Evolutionary conservation across 768 basidiomycete genomes (phyloP).

Genomic region (Dioszegia hungarica): DNA sequence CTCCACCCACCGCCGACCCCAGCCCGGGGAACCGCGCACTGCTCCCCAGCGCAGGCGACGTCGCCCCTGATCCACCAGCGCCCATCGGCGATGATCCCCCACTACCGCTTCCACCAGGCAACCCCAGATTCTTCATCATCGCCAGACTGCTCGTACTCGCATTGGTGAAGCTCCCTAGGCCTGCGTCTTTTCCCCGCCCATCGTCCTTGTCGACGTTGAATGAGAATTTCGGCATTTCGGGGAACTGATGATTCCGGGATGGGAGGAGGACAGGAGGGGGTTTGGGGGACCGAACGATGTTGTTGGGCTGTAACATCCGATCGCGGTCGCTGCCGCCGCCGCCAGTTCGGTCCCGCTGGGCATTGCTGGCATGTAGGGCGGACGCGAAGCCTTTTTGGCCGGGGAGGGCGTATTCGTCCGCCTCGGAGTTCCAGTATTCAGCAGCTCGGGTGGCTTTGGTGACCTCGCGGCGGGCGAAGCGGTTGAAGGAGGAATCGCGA

Average conservation of each 20-base stretch:
- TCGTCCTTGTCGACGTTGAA: conserved; percentile 20
- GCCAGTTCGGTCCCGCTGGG: conserved; percentile 5
- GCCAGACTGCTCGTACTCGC: conserved; percentile 25
- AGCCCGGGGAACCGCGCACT: background rate
- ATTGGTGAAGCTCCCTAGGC: conserved; percentile 28
- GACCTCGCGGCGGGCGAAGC: conserved; percentile 36
- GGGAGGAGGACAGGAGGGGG: conserved; percentile 16
- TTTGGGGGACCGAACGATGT: conserved; percentile 8
- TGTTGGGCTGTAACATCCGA: conserved; percentile 3
- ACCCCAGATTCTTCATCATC: conserved; percentile 41
- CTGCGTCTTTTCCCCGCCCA: conserved; percentile 6
- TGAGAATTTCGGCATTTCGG: conserved; percentile 29
- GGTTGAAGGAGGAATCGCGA: conserved; percentile 27
- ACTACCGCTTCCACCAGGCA: conserved; percentile 15
- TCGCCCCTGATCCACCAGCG: no score
- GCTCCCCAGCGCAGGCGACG: background rate
- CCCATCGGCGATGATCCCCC: background rate
- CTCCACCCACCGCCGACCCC: background rate
- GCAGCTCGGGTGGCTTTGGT: conserved; percentile 39
- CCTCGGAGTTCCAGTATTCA: conserved; percentile 47
- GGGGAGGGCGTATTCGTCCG: conserved; percentile 46
- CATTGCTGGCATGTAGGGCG: conserved; percentile 4
- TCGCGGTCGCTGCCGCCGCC: no score
- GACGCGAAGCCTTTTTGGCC: conserved; percentile 29
- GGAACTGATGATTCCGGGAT: conserved; percentile 24